phyloP scores from a whole-genome alignment of 2,329 filamentous ascomycete genomes.

The Epichloe scottii region DNA sequence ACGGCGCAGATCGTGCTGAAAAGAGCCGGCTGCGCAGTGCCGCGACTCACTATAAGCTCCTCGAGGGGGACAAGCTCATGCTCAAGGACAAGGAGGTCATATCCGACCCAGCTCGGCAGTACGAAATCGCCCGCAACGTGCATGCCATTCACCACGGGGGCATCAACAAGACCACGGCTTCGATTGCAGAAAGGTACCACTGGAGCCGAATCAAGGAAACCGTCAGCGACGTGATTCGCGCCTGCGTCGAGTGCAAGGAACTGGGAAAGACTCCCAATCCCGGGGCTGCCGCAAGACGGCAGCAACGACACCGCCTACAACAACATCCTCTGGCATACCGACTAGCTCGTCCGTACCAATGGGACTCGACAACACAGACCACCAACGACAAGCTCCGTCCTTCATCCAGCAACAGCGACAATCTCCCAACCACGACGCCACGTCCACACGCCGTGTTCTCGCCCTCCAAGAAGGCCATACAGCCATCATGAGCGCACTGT shows the following conservation, averaged over 20 bases:
- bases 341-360: background rate
- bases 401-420: background rate
- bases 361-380: background rate
- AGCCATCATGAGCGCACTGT: slow-evolving; percentile 15
- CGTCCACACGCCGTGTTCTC: slow-evolving; percentile 14
- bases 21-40: slow-evolving; percentile 90
- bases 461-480: slow-evolving; percentile 19
- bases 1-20: slow-evolving; percentile 84
- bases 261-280: slow-evolving; percentile 41
- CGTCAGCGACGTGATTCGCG: slow-evolving; percentile 85
- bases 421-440: slow-evolving; percentile 7
- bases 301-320: background rate
- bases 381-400: background rate
- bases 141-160: slow-evolving; percentile 72
- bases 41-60: slow-evolving; percentile 86
- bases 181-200: slow-evolving; percentile 86
- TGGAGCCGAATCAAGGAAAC: slow-evolving; percentile 99
- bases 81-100: slow-evolving; percentile 97
- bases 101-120: slow-evolving; percentile 77
- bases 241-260: slow-evolving; percentile 84
- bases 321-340: background rate
- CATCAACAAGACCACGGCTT: slow-evolving; percentile 96
- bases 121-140: slow-evolving; percentile 69
- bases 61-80: slow-evolving; percentile 72
- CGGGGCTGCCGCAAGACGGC: slow-evolving; percentile 13